Conservation (phyloP, 225 moss, liverwort and hornwort species). For the Sphagnum contortum region DNA sequence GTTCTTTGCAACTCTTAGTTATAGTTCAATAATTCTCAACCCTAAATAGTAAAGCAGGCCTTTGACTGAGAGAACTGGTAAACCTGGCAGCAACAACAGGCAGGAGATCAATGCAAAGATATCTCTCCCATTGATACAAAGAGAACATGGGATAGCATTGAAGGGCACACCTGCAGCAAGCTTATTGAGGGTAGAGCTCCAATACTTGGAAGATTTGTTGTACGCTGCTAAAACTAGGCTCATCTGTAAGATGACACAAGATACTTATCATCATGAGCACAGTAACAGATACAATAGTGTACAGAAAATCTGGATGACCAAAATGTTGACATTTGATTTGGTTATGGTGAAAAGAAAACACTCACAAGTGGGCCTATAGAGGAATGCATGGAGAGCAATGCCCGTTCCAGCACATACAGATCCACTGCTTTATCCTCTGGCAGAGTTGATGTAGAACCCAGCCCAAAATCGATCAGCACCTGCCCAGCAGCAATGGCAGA, state of each 20-base stretch:
- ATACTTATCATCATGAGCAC: neutral
- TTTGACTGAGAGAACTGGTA: neutral
- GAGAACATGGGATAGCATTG: neutral
- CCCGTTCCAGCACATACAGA: slow-evolving; percentile 88
- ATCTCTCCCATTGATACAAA: too few relatives aligned
- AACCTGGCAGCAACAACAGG: neutral
- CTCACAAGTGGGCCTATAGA: slow-evolving; percentile 81
- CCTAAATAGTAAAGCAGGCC: too few relatives aligned
- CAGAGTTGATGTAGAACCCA: slow-evolving; percentile 73
- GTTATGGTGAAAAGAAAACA: neutral
- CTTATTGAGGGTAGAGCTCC: slow-evolving; percentile 21
- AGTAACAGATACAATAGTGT: neutral
- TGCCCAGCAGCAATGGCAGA: slow-evolving; percentile 7
- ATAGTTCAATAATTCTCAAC: too few relatives aligned
- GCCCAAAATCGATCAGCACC: slow-evolving; percentile 90
- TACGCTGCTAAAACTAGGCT: slow-evolving; percentile 41
- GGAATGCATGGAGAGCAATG: slow-evolving; percentile 82
- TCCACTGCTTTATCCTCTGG: slow-evolving; percentile 97
- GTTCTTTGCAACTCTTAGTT: too few relatives aligned
- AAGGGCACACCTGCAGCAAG: slow-evolving; percentile 37
- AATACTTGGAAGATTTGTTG: slow-evolving; percentile 14
- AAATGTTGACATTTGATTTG: too few relatives aligned
- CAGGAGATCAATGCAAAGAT: neutral
- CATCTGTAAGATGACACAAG: slow-evolving; percentile 21
- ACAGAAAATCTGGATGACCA: too few relatives aligned